Evolutionary conservation across 208 protist species (phyloP).

Genomic region (Leishmania amazonensis): DNA sequence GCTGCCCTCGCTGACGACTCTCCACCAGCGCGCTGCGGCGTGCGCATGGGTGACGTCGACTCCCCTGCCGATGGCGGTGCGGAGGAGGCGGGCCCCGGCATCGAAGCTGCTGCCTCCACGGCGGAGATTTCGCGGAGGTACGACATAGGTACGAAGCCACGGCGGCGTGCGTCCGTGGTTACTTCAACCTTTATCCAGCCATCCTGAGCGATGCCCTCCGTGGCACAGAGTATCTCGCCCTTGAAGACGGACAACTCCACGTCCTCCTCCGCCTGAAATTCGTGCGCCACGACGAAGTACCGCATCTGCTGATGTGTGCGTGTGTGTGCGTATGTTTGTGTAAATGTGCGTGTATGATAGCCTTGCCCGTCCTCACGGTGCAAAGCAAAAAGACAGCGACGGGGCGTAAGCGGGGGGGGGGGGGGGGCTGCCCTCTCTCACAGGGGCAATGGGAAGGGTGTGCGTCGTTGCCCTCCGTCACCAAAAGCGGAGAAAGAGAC

Average conservation of each 20-base stretch:
- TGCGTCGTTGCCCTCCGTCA: not conserved
- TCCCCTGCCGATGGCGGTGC: not conserved
- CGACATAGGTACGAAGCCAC: conserved; percentile 81
- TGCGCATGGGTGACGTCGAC: not conserved
- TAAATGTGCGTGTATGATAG: not conserved
- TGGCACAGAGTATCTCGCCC: conserved; percentile 56
- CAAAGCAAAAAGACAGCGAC: not conserved
- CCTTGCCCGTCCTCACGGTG: not conserved
- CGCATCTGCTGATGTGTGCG: conserved; percentile 23
- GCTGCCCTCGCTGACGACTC: not conserved
- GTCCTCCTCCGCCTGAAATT: conserved; percentile 74
- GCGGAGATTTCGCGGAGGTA: conserved; percentile 58
- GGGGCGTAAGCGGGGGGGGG: not conserved
- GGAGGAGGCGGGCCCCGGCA: not conserved
- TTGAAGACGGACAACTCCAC: conserved; percentile 79
- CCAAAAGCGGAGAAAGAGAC: not conserved
- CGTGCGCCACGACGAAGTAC: conserved; percentile 57
- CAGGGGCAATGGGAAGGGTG: not conserved
- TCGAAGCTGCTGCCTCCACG: conserved; percentile 8
- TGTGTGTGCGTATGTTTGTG: not conserved
- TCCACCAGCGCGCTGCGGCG: not conserved
- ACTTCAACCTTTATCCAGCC: conserved; percentile 85
- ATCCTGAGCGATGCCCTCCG: conserved; percentile 59
- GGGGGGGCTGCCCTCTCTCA: not conserved
- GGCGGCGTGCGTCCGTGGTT: conserved; percentile 29